Base-by-base conservation (phyloP, 2,329 filamentous ascomycete genomes). In the Trichoderma koningii region DNA sequence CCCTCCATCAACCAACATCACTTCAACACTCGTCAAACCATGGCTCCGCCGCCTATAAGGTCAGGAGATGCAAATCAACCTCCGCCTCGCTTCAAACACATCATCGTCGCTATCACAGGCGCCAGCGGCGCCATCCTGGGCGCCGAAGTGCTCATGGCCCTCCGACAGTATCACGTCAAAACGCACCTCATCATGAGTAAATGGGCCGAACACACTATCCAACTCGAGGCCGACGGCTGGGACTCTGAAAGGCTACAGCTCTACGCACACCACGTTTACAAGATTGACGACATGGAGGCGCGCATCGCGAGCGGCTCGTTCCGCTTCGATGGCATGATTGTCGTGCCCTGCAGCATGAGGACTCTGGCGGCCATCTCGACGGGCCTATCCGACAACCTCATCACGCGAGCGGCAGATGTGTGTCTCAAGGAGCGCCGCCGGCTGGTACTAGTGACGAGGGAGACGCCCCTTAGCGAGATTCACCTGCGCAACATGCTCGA, bases 321-420 rank as follows among this genome's bases (percentile, higher is more conserved):
- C 19, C 53, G 45, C 17, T 52, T 69, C 15, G 76, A 79, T 62
- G 80, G 50, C 15, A 83, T 83, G 81, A 79, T 83, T n/a, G 70
- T 83, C 2, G 76, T 80, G 0, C 80, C 77, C 0, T 83, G 81
- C 70, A 80, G 76, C 51, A 80, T 83, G 76, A 82, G 82, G 69
- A 82, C 81, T 0, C 71, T 83, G 5, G 79, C 80, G 0, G 77
- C 74, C 0, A 76, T 83, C 10, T 71, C 74, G n/a, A 70, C 73
- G 0, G 80, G 80, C 0, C 78, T 77, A 59, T 78, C 79, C 59
- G 78, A 82, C 45, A 80, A 82, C 65, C 67, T 83, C 6, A 80
- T 82, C 42, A 73, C 80, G 0, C 72, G 80, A 0, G 77, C 80
- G 0, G 82, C 81, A 1, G 80, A 82, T 60, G 81, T 83, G 0